phyloP scores from a whole-genome alignment of 352 stramenopile species.

The Pythium phragmitis region DNA sequence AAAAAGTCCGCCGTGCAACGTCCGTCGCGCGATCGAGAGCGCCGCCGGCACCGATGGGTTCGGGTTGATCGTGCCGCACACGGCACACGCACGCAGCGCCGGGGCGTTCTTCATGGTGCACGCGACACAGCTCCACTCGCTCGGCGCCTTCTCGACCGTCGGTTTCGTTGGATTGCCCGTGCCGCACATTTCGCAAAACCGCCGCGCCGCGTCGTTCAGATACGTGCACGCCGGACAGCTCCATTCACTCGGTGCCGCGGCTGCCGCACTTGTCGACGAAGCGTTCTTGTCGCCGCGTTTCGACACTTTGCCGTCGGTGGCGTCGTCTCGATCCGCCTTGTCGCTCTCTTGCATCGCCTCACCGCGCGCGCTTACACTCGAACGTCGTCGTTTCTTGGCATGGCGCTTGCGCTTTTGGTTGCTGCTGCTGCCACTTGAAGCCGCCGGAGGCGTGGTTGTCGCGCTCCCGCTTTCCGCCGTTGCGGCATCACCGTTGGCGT shows the following conservation, averaged over 20 bases:
- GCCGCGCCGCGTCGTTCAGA: conserved; percentile 56
- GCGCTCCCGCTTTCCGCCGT: neutral
- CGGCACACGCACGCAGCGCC: conserved; percentile 43
- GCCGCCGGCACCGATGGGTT: conserved; percentile 33
- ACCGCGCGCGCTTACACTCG: neutral
- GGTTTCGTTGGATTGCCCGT: conserved; percentile 48
- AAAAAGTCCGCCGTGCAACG: conserved; percentile 25
- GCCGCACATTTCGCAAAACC: conserved; percentile 78
- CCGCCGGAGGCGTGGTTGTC: neutral
- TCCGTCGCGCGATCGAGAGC: conserved; percentile 42
- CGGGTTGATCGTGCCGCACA: conserved; percentile 72
- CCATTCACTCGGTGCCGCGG: conserved; percentile 37
- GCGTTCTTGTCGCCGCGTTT: neutral
- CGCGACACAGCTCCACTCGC: conserved; percentile 62
- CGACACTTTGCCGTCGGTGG: neutral
- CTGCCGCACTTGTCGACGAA: neutral
- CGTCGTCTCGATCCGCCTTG: neutral
- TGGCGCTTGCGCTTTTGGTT: conserved; percentile 27
- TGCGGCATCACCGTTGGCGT: neutral
- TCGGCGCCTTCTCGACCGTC: conserved; percentile 14
- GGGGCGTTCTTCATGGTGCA: conserved; percentile 71
- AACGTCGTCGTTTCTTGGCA: conserved; percentile 19
- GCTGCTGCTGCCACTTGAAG: conserved; percentile 2
- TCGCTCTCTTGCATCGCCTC: neutral
- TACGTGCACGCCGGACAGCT: conserved; percentile 70